Base-by-base conservation (phyloP, 495 filamentous ascomycete species). In the Staphylotrichum longicolle region DNA sequence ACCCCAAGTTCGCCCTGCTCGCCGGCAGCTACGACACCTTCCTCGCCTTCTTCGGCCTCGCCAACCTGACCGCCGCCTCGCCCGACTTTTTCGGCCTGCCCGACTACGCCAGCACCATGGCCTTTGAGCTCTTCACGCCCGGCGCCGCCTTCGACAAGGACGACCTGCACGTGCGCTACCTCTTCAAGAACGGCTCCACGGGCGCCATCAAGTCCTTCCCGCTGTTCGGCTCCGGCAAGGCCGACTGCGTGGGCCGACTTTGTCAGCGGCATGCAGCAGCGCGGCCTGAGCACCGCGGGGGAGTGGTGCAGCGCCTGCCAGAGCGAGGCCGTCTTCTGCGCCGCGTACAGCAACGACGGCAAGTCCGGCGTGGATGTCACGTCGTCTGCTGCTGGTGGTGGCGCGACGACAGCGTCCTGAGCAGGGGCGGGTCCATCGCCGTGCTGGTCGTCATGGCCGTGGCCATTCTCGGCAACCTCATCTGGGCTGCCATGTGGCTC, bases 21-120 rank as follows among this genome's bases (percentile, higher is more conserved):
- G 48, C 60, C 2, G 66, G 66, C 39, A 68, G 66, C 66, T 68
- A 68, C 60, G 66, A 68, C 52, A 65, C 66, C 46, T 63, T 68
- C 32, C 57, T 65, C 5, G 63, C 63, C 34, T 68, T 65, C 39
- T 65, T 65, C 40, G 66, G 66, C 3, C 49, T 60, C 1, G 56
- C 63, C 41, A 32, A 44, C 8, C 57, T 68, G 46, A 60, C 63
- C n/a, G 34, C 14, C 8, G 60, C n/a, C 1, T 58, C 42, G 10
- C 4, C 14, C 5, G 51, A 63, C n/a, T 68, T 68, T 34, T 60
- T 20, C 9, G 66, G 63, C 9, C 54, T 68, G 52, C 66, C 66
- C 15, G 66, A 10, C 15, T 68, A 68, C 20, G 66, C 66, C 10
- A 60, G 60, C 15, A 65, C 63, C 46, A 68, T 68, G 66, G 56